These are phyloP conservation scores for Tuber melanosporum DNA, from an alignment of 495 filamentous ascomycete species.

Conservation along the genomic window DNA sequence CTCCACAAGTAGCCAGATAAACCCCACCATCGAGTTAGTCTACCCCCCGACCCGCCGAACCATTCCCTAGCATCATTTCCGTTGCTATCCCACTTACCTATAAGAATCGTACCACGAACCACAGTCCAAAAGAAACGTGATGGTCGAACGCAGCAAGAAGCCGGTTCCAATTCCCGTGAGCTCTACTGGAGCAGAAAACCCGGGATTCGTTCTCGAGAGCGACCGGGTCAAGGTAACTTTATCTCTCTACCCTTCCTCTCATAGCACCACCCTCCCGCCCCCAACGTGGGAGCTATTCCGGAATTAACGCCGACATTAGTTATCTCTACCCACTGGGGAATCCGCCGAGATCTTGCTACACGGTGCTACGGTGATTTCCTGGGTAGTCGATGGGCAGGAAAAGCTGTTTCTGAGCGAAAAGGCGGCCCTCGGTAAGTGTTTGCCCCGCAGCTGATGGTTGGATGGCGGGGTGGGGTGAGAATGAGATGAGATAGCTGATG, in stretches of 20 bases:
- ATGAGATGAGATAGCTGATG: conserved; percentile 5
- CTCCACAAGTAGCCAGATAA: not conserved
- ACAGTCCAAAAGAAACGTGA: conserved; percentile 30
- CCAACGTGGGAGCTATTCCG: conserved; percentile 60
- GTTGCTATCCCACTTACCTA: not conserved
- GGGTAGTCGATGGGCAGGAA: conserved; percentile 72
- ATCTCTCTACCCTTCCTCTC: not conserved
- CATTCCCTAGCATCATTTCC: not conserved
- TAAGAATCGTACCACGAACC: not conserved
- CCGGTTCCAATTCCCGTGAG: conserved; percentile 68
- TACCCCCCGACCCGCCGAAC: not conserved
- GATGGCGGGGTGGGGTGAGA: not conserved
- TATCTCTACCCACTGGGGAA: conserved; percentile 70
- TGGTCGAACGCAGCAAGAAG: conserved; percentile 80
- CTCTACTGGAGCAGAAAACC: conserved; percentile 43
- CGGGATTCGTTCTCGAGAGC: conserved; percentile 25
- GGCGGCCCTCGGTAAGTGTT: conserved; percentile 49
- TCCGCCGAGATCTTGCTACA: conserved; percentile 76
- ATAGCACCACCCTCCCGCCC: conserved; percentile 55
- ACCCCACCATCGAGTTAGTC: not conserved
- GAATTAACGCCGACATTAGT: conserved; percentile 48
- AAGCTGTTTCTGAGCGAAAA: conserved; percentile 81
- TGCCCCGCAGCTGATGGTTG: not conserved
- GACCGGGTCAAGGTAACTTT: conserved; percentile 35
- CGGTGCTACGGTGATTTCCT: conserved; percentile 87